Base-by-base conservation (phyloP, 805 yeast species). In the Candida mattraensis region DNA sequence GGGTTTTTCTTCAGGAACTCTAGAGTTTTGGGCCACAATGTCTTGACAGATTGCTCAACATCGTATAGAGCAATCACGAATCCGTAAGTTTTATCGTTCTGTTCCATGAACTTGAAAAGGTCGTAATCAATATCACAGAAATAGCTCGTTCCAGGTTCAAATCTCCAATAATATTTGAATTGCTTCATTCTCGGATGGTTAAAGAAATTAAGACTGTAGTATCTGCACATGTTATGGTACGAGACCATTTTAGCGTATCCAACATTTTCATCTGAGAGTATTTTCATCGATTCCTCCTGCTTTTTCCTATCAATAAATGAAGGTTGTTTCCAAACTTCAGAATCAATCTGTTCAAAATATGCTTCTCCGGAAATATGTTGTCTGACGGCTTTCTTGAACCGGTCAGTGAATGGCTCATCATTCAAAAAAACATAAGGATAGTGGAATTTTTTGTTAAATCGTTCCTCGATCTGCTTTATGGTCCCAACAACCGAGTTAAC, bases 161-260 rank as follows among this genome's bases (percentile, higher is more conserved):
- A 67, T 43, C 95, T 66, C 95, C 94, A 86, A 53, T 82, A 83
- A 61, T 80, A 86, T 48, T 68, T 72, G 61, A 70, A 81, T 40
- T 83, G 66, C 40, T 69, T 63, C 53, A 86, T 56, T 37, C 74
- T 70, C 9, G 84, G 84, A 43, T 82, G 74, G 32, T 81, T 69
- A 54, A 71, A 83, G 51, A 85, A 83, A 39, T 61, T 62, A 9
- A 76, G 77, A 32, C 83, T 77, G 56, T 84, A 83, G 59, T 80
- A 86, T 17, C 95, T 70, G 56, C 95, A 86, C 95, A 86, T 86
- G 51, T 83, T 81, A 51, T 84, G 94, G 50, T 86, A 86, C 0
- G 88, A 80, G 14, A 54, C 58, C 58, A 63, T 66, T 14, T 66
- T 66, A 2, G 88, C 86, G 54, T 83, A 83, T 4, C 79, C 83